Base-by-base conservation (phyloP, 2,329 filamentous ascomycete genomes). In the Cladophialophora bantiana region DNA sequence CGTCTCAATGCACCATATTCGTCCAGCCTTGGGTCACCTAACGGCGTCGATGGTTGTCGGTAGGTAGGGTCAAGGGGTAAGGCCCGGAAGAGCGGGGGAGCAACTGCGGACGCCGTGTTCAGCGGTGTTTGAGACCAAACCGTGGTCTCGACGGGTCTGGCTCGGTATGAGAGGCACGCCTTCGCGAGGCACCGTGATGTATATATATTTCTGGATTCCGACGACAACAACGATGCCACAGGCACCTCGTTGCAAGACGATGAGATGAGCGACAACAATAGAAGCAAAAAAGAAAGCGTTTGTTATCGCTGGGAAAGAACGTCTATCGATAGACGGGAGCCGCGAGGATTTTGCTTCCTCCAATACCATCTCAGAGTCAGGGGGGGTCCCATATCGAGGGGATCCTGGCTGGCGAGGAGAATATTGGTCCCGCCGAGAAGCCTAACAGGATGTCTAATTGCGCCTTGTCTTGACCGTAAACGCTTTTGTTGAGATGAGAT, bases 71-170 rank as follows among this genome's bases (percentile, higher is more conserved):
- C 85, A 77, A 86, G 82, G 82, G 85, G 83, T 81, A 85, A 83
- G 71, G 86, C 84, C 83, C 84, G 81, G 75, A 85, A 87, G 66
- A 87, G 80, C 75, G 86, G 79, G 75, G 83, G 83, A 79, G 84
- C 85, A 78, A 88, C 83, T 75, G 85, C 84, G 78, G 84, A 88
- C 81, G 85, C 83, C 83, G 83, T 86, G 74, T 69, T 78, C 74
- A 74, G 74, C 76, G 74, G 76, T 73, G 71, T 70, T 68, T 71
- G 72, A 73, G 74, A 73, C 70, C 68, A 60, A 40, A 59, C 62
- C 59, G 65, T 66, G 65, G 70, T 70, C 71, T 73, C 70, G 56
- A 55, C 70, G 68, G 66, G 32, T 66, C n/a, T 42, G 52, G 15
- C 7, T 59, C 10, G 48, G 10, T 61, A 32, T 15, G 18, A 42